A percentile compares a stretch with the other conserved stretches of the same genome.
Conservation (phyloP, 768 basidiomycete species). For the Kwoniella europaea region DNA sequence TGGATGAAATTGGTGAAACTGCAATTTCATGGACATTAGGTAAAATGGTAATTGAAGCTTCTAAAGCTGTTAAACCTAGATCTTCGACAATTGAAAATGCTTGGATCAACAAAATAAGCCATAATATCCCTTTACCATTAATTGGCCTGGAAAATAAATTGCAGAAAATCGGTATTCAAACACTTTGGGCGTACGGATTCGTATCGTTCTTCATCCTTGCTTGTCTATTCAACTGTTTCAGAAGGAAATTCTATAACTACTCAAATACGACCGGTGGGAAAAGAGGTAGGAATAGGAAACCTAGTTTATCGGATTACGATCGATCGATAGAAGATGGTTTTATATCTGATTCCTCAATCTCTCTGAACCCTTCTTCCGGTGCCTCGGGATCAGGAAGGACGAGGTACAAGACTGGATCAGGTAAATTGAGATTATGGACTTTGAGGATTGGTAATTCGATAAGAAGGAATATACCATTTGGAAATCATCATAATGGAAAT, state of each 20-base stretch:
- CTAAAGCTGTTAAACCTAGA: constrained; percentile 57
- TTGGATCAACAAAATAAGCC: constrained; percentile 28
- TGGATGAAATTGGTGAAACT: constrained; percentile 89
- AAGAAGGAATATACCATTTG: constrained; percentile 10
- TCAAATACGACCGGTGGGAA: not conserved
- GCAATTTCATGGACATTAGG: constrained; percentile 98
- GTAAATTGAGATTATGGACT: constrained; percentile 18
- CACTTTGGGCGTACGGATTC: constrained; percentile 49
- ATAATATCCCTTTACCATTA: constrained; percentile 9
- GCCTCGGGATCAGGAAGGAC: constrained; percentile 9
- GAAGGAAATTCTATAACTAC: constrained; percentile 26
- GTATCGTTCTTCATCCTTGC: constrained; percentile 35
- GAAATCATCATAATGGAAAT: not conserved
- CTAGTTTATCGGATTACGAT: constrained; percentile 31
- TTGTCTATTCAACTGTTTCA: constrained; percentile 34
- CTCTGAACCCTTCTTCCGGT: not conserved
- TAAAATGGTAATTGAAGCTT: constrained; percentile 98
- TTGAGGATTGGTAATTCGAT: constrained; percentile 13
- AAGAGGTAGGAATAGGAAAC: constrained; percentile 38
- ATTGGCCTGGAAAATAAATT: constrained; percentile 29
- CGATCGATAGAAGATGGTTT: constrained; percentile 21
- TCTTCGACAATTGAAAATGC: constrained; percentile 28
- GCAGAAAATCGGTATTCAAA: constrained; percentile 44
- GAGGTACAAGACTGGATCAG: constrained; percentile 6
- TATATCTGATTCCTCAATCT: constrained; percentile 11